Conservation (phyloP, 768 basidiomycete species). For the Russula lepida region DNA sequence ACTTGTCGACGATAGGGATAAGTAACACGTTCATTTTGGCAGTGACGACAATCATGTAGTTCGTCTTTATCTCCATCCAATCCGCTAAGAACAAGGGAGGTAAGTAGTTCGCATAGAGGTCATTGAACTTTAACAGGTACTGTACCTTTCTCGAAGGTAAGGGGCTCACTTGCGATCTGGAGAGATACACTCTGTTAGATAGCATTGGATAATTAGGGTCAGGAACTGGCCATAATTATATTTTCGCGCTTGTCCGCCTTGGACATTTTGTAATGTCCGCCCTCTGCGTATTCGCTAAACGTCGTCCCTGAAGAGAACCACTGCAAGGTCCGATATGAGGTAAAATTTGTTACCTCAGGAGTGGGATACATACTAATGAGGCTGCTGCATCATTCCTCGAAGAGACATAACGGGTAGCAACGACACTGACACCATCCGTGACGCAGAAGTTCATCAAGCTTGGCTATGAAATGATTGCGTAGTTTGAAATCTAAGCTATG, state of each 20-base stretch:
- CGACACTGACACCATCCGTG: conserved; percentile 88
- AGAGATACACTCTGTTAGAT: not conserved
- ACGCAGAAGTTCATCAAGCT: conserved; percentile 94
- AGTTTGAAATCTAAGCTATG: not conserved
- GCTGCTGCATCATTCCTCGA: conserved; percentile 89
- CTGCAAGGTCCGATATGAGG: conserved; percentile 30
- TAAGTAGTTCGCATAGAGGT: not conserved
- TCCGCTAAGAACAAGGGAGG: conserved; percentile 48
- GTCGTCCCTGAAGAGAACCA: conserved; percentile 96
- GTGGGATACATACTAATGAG: conserved; percentile 13
- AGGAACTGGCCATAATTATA: conserved; percentile 69
- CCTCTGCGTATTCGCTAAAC: conserved; percentile 83
- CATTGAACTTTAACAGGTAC: conserved; percentile 30
- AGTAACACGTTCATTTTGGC: conserved; percentile 93
- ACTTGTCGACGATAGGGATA: conserved; percentile 91
- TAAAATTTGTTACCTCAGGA: not conserved
- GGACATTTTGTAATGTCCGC: conserved; percentile 90
- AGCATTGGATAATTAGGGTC: conserved; percentile 7
- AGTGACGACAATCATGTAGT: conserved; percentile 91
- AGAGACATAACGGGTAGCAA: conserved; percentile 92
- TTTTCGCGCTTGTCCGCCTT: conserved; percentile 94
- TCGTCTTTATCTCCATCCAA: conserved; percentile 99
- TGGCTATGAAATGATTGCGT: conserved; percentile 40
- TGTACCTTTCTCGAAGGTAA: conserved; percentile 93
- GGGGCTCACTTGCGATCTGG: conserved; percentile 82